Conservation (phyloP, 2,329 filamentous ascomycete genomes). For the Xenoacremonium recifei region DNA sequence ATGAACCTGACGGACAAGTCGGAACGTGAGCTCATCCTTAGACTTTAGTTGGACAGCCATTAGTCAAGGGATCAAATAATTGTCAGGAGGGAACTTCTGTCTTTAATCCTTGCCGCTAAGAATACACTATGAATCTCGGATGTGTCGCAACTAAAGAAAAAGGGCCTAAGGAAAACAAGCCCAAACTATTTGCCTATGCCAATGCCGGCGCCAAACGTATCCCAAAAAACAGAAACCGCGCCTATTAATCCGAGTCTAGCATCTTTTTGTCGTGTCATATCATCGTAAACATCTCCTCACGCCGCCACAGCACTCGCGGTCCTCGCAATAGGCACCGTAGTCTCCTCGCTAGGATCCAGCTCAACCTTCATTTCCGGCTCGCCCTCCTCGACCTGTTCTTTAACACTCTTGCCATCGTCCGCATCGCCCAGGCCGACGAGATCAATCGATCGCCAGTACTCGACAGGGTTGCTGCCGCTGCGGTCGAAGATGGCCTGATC, state of each 20-base stretch:
- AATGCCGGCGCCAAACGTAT: neutral
- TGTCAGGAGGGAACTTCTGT: too few relatives aligned
- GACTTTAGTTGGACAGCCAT: too few relatives aligned
- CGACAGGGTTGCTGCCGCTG: constrained; percentile 37
- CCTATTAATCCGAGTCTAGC: neutral
- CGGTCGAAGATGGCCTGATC: constrained; percentile 53
- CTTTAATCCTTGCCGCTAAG: too few relatives aligned
- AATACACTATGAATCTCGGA: too few relatives aligned
- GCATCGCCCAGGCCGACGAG: constrained; percentile 46
- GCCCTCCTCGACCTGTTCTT: constrained; percentile 33
- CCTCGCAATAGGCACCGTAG: constrained; percentile 4
- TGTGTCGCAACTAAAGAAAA: too few relatives aligned
- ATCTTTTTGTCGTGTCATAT: neutral
- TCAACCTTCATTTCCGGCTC: constrained; percentile 35
- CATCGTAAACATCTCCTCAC: constrained; percentile 4
- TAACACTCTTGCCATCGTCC: constrained; percentile 27
- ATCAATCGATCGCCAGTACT: constrained; percentile 54
- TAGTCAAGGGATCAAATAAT: too few relatives aligned
- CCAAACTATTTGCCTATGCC: neutral
- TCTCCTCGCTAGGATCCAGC: constrained; percentile 32
- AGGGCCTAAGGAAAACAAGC: too few relatives aligned
- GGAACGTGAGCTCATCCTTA: too few relatives aligned
- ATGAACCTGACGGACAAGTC: too few relatives aligned
- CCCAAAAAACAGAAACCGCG: neutral
- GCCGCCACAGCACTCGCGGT: constrained; percentile 17